Evolutionary conservation across 805 yeast species (phyloP), one percentile per base, ranked within the genome.

Genomic region (Candida sanyiensis): DNA sequence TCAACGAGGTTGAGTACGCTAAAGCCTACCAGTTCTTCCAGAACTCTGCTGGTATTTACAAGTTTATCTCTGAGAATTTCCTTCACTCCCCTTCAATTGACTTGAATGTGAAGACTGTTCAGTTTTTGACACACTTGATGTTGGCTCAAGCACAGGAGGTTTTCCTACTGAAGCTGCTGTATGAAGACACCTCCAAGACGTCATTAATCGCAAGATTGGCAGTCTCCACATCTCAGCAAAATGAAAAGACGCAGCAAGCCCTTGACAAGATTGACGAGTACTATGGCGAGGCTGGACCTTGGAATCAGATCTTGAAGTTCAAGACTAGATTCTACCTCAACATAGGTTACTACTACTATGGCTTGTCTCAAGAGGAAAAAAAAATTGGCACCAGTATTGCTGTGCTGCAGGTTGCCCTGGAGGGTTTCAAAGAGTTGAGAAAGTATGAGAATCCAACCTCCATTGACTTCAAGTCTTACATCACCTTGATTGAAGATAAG

Each of bases 141-240:
- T 64, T 87, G 39, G 93, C 94, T 0, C 96, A 90, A 58, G 86
- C 93, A 3, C 96, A 89, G 56, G 96, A 93, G 48, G 72, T 83
- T 6, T 89, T 90, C 56, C 62, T 82, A 3, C 57, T 80, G 51
- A 81, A 77, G 47, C 74, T 86, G 26, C 28, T 66, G 15, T 68
- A 64, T 40, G 70, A 67, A 7, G 75, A 70, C 39, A 50, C 59
- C 4, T 56, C 72, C 7, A 73, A 70, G 31, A 76, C 80, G 29
- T 74, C 90, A 0, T 65, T 90, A 55, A 70, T 83, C n/a, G 67
- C 95, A 15, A 86, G 77, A 59, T 68, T 90, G 38, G 77, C 93
- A n/a, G 62, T 72, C 37, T 69, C 87, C 2, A 69, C 89, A 1
- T 60, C 80, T 4, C 56, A 60, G 5, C 62, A 75, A 40, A 88